Base-by-base conservation (phyloP, 768 basidiomycete species). In the Hydnomerulius pinastri region DNA sequence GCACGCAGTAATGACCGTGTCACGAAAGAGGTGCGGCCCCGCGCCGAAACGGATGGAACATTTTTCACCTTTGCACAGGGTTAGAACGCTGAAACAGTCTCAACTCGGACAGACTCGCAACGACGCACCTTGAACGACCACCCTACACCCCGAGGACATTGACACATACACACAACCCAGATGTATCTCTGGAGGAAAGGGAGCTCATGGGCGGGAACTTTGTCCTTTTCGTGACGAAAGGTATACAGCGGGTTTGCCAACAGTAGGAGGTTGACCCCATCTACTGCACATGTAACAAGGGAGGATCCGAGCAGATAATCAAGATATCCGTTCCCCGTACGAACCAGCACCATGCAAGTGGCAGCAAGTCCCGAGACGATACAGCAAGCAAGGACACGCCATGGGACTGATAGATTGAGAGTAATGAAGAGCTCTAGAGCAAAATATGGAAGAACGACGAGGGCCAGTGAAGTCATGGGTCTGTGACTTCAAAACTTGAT, bases 31-130 rank as follows among this genome's bases (percentile, higher is more conserved):
- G 9, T 7, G 29, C 52, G 47, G n/a, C 30, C 25, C n/a, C 27
- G 47, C 11, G 24, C 21, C 20, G 48, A 27, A 10, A 40, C 40
- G 17, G 29, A 9, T 18, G 48, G 48, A 11, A 49, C 3, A 15
- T 49, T 29, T 3, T 42, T 49, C 13, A 49, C 48, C 48, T 49
- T n/a, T n/a, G n/a, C n/a, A n/a, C n/a, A n/a, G n/a, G n/a, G n/a
- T n/a, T n/a, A n/a, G 15, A 18, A 18, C 15, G 28, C 37, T 27
- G 17, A 40, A 39, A n/a, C n/a, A n/a, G n/a, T n/a, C n/a, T n/a
- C n/a, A n/a, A n/a, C n/a, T n/a, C n/a, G n/a, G n/a, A n/a, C n/a
- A n/a, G n/a, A n/a, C n/a, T n/a, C n/a, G n/a, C n/a, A n/a, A n/a
- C n/a, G n/a, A 17, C 25, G 2, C n/a, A 49, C 51, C 33, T 38